These are phyloP conservation scores for Trifolium subterraneum DNA, from an alignment of 306 rosid genomes.

Conservation along the genomic window DNA sequence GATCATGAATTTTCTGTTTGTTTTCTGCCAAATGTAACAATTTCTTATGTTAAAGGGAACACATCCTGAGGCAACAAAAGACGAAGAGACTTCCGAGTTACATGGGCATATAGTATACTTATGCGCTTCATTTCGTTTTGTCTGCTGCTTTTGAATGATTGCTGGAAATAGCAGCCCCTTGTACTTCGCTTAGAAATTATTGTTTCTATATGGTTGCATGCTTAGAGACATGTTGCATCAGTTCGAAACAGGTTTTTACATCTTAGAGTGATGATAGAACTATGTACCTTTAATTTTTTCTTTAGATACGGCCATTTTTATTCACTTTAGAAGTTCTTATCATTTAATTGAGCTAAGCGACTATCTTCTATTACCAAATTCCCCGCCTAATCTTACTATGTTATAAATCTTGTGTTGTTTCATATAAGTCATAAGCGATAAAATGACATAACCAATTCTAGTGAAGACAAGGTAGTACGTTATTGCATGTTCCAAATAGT, in stretches of 20 bases:
- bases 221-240: constrained; percentile 57
- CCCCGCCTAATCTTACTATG: background rate
- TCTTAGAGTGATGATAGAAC: constrained; percentile 54
- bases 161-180: constrained; percentile 57
- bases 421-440: too few relatives aligned
- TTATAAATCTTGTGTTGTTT: background rate
- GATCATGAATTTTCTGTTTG: constrained; percentile 59
- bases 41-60: constrained; percentile 45
- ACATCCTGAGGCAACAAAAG: constrained; percentile 49
- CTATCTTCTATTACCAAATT: background rate
- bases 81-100: constrained; percentile 44
- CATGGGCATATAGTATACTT: constrained; percentile 55
- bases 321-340: constrained; percentile 42
- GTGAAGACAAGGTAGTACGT: too few relatives aligned
- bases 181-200: constrained; percentile 63
- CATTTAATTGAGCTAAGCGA: constrained; percentile 28
- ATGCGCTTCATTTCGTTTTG: constrained; percentile 52
- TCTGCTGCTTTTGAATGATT: constrained; percentile 60
- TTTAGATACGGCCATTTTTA: constrained; percentile 49
- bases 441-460: too few relatives aligned
- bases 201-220: constrained; percentile 61
- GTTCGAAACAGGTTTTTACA: constrained; percentile 51
- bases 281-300: constrained; percentile 55
- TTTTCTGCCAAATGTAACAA: constrained; percentile 61
- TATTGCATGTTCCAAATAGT: too few relatives aligned